Percentiles rank a stretch among this genome's conserved stretches.
Evolutionary conservation across 345 rosid species (phyloP).

Genomic region (Capsella bursapastoris): DNA sequence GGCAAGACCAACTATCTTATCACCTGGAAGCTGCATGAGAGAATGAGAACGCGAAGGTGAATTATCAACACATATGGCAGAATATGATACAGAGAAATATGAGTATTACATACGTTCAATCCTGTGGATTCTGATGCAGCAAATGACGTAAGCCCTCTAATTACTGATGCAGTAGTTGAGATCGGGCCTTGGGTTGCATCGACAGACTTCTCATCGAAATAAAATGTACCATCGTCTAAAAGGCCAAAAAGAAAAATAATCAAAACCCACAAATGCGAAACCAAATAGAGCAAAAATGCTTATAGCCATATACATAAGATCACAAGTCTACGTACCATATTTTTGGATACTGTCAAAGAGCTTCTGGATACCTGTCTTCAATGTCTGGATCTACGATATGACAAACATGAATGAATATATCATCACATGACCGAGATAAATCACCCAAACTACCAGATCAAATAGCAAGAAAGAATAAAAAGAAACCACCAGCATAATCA

Average conservation of each 20-base stretch:
- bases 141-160: constrained; percentile 76
- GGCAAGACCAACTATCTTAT: constrained; percentile 80
- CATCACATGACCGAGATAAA: constrained; percentile 24
- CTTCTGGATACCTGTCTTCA: constrained; percentile 75
- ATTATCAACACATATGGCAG: constrained; percentile 14
- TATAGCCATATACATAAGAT: neutral
- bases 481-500: constrained; percentile 9
- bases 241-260: neutral
- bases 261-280: neutral
- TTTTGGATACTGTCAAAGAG: constrained; percentile 83
- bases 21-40: constrained; percentile 74
- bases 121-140: constrained; percentile 63
- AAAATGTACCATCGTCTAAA: constrained; percentile 82
- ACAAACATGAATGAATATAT: constrained; percentile 21
- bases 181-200: constrained; percentile 64
- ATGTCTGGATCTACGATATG: constrained; percentile 62
- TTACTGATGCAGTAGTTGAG: constrained; percentile 81
- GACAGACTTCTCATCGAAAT: constrained; percentile 75
- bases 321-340: constrained; percentile 60
- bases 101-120: constrained; percentile 56
- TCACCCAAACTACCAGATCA: constrained; percentile 12
- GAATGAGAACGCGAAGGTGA: constrained; percentile 38
- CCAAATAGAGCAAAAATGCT: neutral
- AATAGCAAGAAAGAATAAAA: neutral
- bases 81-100: constrained; percentile 10